Base-by-base conservation (phyloP, 306 rosid genomes). In the Acmispon strigosus region DNA sequence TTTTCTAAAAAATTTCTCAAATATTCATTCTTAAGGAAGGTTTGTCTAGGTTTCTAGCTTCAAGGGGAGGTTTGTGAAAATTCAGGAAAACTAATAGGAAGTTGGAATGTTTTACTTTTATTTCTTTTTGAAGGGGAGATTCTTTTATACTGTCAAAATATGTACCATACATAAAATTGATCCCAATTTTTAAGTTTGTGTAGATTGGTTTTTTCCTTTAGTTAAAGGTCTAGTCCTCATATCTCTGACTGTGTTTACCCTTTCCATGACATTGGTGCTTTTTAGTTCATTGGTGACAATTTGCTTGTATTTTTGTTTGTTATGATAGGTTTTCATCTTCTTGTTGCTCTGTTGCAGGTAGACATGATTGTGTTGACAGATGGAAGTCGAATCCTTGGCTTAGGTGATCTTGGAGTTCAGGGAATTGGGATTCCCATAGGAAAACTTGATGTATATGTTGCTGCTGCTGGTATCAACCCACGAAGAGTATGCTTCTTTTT, bases 401-500 rank as follows among this genome's bases (percentile, higher is more conserved):
- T 95, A 64, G 99, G 99, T 69, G 99, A 95, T 70, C 99, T 95
- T 75, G 99, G 99, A 63, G 97, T 95, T 84, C 99, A 95, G 82
- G 99, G 99, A 69, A 95, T 95, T 62, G 99, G 92, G 85, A 95
- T 95, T 59, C 97, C 99, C 45, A 89, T 91, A 42, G 99, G 99
- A 62, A 95, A 95, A 80, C 97, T 95, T 77, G 99, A 95, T 81
- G 86, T 95, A 80, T 95, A 95, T 72, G 99, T 95, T 73, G 97
- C 99, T 69, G 99, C 99, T 43, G 99, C 99, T 69, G 99, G 99
- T 37, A 86, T 95, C 59, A 95, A 89, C 77, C 99, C 99, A 69
- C 99, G 84, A 73, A 89, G 84, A 53, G 99, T 95, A 91, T 76
- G 92, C 49, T 71, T 51, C 70, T 60, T 72, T 75, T 72, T 66